Conservation (phyloP, 805 yeast genomes). For the Candida dajiaensis region DNA sequence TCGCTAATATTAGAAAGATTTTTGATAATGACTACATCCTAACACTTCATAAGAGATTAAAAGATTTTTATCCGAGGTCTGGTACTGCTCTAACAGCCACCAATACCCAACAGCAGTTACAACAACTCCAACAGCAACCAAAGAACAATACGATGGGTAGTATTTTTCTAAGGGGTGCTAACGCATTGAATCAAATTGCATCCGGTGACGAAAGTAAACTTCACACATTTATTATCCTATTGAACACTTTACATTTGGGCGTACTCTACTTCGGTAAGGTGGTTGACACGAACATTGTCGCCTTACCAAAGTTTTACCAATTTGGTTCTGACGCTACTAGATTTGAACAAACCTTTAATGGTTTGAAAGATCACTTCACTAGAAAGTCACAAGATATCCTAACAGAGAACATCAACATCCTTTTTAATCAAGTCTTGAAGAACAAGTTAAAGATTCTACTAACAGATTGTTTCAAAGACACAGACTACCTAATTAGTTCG, state of each 20-base stretch:
- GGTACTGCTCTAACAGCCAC: slow-evolving; percentile 25
- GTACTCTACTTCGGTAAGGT: slow-evolving; percentile 46
- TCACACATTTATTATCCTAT: slow-evolving; percentile 54
- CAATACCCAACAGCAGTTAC: slow-evolving; percentile 12
- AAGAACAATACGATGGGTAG: slow-evolving; percentile 20
- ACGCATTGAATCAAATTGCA: slow-evolving; percentile 33
- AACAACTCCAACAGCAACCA: slow-evolving; percentile 7
- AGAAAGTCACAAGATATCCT: slow-evolving; percentile 27
- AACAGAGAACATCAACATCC: slow-evolving; percentile 34
- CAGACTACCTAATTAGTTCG: slow-evolving; percentile 19
- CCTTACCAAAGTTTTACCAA: slow-evolving; percentile 31
- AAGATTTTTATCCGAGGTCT: slow-evolving; percentile 36
- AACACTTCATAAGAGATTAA: slow-evolving; percentile 43
- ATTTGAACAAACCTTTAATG: slow-evolving; percentile 22
- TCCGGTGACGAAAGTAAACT: slow-evolving; percentile 43
- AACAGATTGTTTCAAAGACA: slow-evolving; percentile 33
- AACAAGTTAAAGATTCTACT: slow-evolving; percentile 37
- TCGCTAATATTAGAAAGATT: slow-evolving; percentile 50
- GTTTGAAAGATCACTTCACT: slow-evolving; percentile 20
- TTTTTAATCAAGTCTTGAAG: slow-evolving; percentile 43
- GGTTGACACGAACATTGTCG: slow-evolving; percentile 24
- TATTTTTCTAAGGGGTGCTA: slow-evolving; percentile 39
- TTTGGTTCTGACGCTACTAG: slow-evolving; percentile 30
- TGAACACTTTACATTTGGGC: slow-evolving; percentile 69
- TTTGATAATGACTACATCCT: slow-evolving; percentile 60